These are phyloP conservation scores for Curvularia eragrostidis DNA, from an alignment of 2,329 filamentous ascomycete genomes.

Conservation along the genomic window DNA sequence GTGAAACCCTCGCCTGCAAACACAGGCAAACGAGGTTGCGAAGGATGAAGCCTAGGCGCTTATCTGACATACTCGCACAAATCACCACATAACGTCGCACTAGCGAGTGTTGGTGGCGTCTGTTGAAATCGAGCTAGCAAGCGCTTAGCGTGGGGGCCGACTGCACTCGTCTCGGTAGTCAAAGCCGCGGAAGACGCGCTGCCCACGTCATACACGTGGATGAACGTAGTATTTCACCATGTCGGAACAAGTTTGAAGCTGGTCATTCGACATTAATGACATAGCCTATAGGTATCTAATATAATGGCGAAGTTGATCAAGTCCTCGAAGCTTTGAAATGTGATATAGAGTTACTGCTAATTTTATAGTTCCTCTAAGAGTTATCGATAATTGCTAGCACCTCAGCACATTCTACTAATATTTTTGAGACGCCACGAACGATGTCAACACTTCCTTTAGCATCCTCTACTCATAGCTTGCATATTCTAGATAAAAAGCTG, in stretches of 20 bases:
- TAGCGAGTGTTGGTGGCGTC: conserved; percentile 2
- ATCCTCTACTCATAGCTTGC: too few species aligned
- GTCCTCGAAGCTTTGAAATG: not conserved
- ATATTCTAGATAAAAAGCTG: too few species aligned
- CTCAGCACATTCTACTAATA: not conserved
- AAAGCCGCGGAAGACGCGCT: conserved; percentile 1
- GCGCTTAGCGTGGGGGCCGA: not conserved
- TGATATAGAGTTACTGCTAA: not conserved
- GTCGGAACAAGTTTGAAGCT: not conserved
- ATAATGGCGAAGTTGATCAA: not conserved
- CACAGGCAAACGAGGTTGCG: not conserved
- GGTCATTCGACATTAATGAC: not conserved
- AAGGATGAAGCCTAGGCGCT: not conserved
- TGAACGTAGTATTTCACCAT: not conserved
- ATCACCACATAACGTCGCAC: not conserved
- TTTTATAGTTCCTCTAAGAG: not conserved
- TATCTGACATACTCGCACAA: not conserved
- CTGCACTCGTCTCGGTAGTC: not conserved
- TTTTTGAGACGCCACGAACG: not conserved
- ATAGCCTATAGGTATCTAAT: not conserved
- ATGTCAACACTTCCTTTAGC: not conserved
- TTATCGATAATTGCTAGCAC: not conserved
- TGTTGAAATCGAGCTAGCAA: not conserved
- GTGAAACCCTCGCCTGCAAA: not conserved
- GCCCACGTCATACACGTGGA: not conserved